Percentiles rank a stretch among this genome's conserved stretches.
Evolutionary conservation across 2,329 filamentous ascomycete genomes (phyloP).

Genomic region (Monilinia laxa): DNA sequence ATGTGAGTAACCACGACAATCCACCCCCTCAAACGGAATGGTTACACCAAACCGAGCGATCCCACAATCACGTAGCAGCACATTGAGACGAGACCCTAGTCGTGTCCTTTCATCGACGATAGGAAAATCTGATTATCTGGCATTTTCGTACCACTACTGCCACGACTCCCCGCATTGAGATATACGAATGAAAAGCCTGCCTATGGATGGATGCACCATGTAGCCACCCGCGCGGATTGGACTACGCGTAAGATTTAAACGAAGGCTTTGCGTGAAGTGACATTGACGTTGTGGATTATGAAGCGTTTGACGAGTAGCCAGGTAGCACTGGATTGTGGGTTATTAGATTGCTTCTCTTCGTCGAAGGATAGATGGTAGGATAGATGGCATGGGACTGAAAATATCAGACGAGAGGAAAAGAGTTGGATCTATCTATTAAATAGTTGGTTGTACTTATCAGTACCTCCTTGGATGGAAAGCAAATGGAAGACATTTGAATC

Average conservation of each 20-base stretch:
- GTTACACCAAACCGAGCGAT: slow-evolving; percentile 25
- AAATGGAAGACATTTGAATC: no score
- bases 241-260: background rate
- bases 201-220: background rate
- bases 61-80: slow-evolving; percentile 2
- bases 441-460: no score
- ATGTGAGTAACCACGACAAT: slow-evolving; percentile 30
- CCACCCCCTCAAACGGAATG: slow-evolving; percentile 18
- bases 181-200: background rate
- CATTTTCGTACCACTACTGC: slow-evolving; percentile 19
- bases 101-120: background rate
- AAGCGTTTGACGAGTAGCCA: background rate
- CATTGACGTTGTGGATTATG: background rate
- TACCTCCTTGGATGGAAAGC: no score
- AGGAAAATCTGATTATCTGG: slow-evolving; percentile 18
- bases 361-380: no score
- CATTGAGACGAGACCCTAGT: background rate
- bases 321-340: background rate
- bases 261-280: background rate
- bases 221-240: slow-evolving; percentile 2
- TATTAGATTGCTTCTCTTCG: no score
- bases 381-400: no score
- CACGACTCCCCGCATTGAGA: slow-evolving; percentile 11
- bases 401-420: background rate
- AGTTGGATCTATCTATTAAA: background rate